Base-by-base conservation (phyloP, 371 early-diverging fungal genomes). In the Lichtheimia hyalospora region DNA sequence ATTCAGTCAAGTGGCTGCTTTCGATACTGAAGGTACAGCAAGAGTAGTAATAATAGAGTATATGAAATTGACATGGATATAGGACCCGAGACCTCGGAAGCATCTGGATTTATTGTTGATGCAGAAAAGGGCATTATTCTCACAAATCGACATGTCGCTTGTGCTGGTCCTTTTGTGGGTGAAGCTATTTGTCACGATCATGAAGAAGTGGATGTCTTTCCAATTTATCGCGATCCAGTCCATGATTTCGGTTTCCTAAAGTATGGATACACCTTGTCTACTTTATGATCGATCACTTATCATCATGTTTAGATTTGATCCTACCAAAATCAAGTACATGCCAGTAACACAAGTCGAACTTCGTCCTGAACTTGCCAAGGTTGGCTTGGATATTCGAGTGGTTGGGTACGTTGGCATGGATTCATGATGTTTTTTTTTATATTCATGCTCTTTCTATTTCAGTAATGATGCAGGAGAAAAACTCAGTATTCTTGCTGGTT, bases 71-170 rank as follows among this genome's bases (percentile, higher is more conserved):
- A 15, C 6, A 18, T 25, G 1, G 10, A 16, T 16, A 10, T 63
- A 80, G 79, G 74, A 5, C 69, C 80, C 16, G 77, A 74, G 52
- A 74, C 74, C 7, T 79, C 80, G 23, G 77, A 79, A 43, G 96
- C 98, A 1, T 89, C 97, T 8, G 98, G 98, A 12, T 97, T 97
- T 69, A 89, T 98, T 12, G 96, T 98, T 1, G 97, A 98, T 64
- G 92, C 90, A 5, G 62, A 84, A 60, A 81, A 79, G 3, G 98
- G 96, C 13, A 82, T 96, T 41, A 92, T 96, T 51, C 82, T 96
- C 28, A 90, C 97, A 7, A 97, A 97, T 71, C 82, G 96, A 13
- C 97, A 97, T 62, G 96, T 96, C 20, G 93, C 92, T 14, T 90
- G 92, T 54, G 86, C 94, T 1, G 97, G 93, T 12, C 98, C 97